Conservation (phyloP, 345 rosid genomes). For the Eutrema japonicum region DNA sequence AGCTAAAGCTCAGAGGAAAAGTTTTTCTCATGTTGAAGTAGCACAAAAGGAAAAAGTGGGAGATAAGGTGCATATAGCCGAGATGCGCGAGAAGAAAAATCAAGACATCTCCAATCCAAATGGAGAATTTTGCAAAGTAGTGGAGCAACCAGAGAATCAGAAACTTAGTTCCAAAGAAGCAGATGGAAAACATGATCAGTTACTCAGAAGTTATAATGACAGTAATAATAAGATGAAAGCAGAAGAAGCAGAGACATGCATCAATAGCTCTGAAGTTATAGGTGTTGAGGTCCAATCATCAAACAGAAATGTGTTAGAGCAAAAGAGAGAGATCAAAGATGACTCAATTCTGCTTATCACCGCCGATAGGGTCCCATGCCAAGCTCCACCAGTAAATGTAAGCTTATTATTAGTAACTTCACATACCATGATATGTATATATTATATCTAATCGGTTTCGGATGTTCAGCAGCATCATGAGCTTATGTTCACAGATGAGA, state of each 20-base stretch:
- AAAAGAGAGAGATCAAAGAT: constrained; percentile 45
- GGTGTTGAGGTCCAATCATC: constrained; percentile 40
- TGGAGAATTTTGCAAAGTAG: constrained; percentile 40
- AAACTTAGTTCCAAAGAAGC: constrained; percentile 46
- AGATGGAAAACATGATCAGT: constrained; percentile 45
- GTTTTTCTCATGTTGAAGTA: constrained; percentile 38
- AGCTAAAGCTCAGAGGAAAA: constrained; percentile 46
- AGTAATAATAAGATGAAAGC: constrained; percentile 41
- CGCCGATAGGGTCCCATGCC: constrained; percentile 41
- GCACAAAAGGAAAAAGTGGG: constrained; percentile 31
- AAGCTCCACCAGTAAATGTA: constrained; percentile 52
- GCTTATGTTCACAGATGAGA: constrained; percentile 24
- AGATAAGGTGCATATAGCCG: constrained; percentile 37
- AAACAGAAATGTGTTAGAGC: constrained; percentile 29
- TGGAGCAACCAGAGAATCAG: constrained; percentile 46
- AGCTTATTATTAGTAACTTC: constrained; percentile 39
- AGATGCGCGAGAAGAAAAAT: constrained; percentile 45
- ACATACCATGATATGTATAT: constrained; percentile 3
- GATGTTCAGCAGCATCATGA: constrained; percentile 47
- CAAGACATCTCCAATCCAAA: constrained; percentile 48
- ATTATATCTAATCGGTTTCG: background rate
- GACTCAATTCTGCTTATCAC: constrained; percentile 42
- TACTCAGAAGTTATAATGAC: constrained; percentile 40
- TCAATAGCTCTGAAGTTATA: constrained; percentile 37
- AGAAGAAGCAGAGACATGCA: constrained; percentile 47